Base-by-base conservation (phyloP, 192 early-diverging fungal species). In the Entomortierella lignicola region DNA sequence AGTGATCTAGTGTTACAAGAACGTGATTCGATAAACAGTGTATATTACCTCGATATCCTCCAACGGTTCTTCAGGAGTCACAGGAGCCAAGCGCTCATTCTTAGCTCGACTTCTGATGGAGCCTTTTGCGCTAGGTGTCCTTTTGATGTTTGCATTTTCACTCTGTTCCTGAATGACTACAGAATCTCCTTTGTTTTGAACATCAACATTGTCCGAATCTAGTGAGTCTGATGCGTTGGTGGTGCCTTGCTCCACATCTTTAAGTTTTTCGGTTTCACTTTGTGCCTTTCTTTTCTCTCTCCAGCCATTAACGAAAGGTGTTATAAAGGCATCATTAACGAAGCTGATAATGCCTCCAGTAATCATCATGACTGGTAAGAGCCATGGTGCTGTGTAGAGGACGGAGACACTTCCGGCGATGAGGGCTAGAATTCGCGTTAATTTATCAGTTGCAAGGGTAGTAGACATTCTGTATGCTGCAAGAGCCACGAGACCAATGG, bases 401-500 rank as follows among this genome's bases (percentile, higher is more conserved):
- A 60, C 64, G 0, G 72, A 71, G 55, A 65, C 47, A 18, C 65
- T 63, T 29, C 67, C 84, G 18, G 72, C 62, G 20, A 82, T 23
- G 1, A 86, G 56, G 2, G 71, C 64, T 15, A 86, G 30, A 10
- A 83, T 30, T 12, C 75, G 61, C 10, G 73, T 83, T 25, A 75
- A 31, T 26, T 72, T 80, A 37, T 83, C 77, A 18, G 69, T 72
- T n/a, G 72, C 69, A n/a, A 85, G 34, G 8, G 65, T 55, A 31
- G 83, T 70, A 34, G 72, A 83, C 69, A 73, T 84, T 25, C 59
- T 77, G 59, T 73, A 84, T 4, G 83, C 88, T 3, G 91, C 90
- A 11, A 89, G 59, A 6, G 87, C 89, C 0, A 91, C 85, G 5
- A 93, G 80, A 8, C 87, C 92, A 27, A 93, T 77, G 1, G 88